Conservation (phyloP, 345 rosid species). For the Euphorbia peplus region DNA sequence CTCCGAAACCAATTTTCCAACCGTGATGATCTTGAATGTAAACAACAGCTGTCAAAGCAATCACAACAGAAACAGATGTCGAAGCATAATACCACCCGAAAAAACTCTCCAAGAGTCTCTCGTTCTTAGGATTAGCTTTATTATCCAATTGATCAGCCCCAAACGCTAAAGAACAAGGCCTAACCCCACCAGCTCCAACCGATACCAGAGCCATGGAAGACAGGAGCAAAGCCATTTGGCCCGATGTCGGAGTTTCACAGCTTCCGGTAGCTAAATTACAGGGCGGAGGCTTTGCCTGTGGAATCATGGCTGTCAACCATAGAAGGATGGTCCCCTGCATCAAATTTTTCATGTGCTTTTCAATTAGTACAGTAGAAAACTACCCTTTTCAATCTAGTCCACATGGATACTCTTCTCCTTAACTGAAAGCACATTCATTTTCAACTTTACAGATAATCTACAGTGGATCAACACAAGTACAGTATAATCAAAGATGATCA, state of each 20-base stretch:
- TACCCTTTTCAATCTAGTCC: slow-evolving; percentile 26
- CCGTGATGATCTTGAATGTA: slow-evolving; percentile 49
- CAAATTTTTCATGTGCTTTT: slow-evolving; percentile 13
- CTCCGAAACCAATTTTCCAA: slow-evolving; percentile 56
- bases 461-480: neutral
- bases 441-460: neutral
- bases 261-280: slow-evolving; percentile 35
- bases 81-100: slow-evolving; percentile 53
- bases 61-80: slow-evolving; percentile 28
- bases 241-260: slow-evolving; percentile 49
- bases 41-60: slow-evolving; percentile 44
- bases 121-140: slow-evolving; percentile 50
- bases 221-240: slow-evolving; percentile 45
- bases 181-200: slow-evolving; percentile 69
- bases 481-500: neutral
- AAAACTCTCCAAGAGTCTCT: slow-evolving; percentile 38
- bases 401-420: neutral
- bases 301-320: slow-evolving; percentile 79
- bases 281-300: slow-evolving; percentile 49
- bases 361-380: slow-evolving; percentile 29
- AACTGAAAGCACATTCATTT: neutral
- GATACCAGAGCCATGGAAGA: slow-evolving; percentile 52
- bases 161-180: slow-evolving; percentile 74
- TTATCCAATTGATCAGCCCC: slow-evolving; percentile 73
- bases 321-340: slow-evolving; percentile 51